phyloP scores from a whole-genome alignment of 2,329 filamentous ascomycete genomes.

The Colletotrichum falcatum region DNA sequence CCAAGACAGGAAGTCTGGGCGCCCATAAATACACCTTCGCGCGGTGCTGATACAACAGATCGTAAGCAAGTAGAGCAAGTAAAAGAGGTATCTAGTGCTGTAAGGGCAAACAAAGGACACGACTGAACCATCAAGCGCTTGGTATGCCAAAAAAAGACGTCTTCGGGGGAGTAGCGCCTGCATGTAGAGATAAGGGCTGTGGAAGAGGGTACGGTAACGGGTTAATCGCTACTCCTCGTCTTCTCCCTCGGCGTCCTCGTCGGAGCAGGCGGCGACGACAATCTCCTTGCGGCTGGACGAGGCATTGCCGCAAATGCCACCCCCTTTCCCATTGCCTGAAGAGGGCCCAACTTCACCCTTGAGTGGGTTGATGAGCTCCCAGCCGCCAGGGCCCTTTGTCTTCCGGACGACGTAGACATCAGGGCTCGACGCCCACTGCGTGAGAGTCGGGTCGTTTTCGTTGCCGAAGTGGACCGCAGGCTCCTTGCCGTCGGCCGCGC shows the following conservation, averaged over 20 bases:
- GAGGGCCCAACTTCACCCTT: constrained; percentile 37
- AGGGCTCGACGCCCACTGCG: constrained; percentile 53
- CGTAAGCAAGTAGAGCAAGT: not conserved
- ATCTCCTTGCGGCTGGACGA: constrained; percentile 28
- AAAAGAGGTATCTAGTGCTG: constrained; percentile 14
- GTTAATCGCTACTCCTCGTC: constrained; percentile 28
- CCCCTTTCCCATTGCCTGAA: constrained; percentile 38
- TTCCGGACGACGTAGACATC: constrained; percentile 53
- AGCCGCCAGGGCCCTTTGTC: constrained; percentile 43
- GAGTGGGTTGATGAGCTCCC: constrained; percentile 52
- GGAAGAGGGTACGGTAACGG: not conserved
- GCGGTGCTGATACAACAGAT: not conserved
- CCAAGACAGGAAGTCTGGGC: not conserved
- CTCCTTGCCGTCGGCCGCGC: constrained; percentile 51
- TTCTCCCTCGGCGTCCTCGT: constrained; percentile 42
- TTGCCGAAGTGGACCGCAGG: constrained; percentile 54
- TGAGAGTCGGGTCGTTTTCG: constrained; percentile 52
- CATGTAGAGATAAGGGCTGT: not conserved
- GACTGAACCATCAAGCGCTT: not conserved
- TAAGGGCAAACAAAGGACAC: not conserved
- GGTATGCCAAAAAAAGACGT: constrained; percentile 1
- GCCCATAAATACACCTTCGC: not conserved
- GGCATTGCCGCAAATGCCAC: constrained; percentile 16
- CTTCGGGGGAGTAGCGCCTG: not conserved
- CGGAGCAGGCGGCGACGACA: constrained; percentile 19